Evolutionary conservation across 2,329 filamentous ascomycete genomes (phyloP), one percentile per base, ranked within the genome.

Genomic region (Hymenoscyphus occultus): DNA sequence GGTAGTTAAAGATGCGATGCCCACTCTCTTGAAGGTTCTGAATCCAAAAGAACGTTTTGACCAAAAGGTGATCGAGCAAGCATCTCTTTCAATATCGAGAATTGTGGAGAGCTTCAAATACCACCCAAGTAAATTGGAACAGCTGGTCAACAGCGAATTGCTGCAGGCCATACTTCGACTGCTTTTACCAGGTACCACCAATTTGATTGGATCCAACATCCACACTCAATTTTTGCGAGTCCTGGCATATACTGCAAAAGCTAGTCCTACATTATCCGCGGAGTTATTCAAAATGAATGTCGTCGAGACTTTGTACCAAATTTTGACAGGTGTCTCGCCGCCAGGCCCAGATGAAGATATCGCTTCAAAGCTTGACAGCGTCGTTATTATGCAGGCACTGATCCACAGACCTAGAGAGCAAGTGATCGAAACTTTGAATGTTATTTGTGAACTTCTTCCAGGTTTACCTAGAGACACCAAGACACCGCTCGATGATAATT

Each of bases 21-120:
- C 93, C 6, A 97, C 92, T 32, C 83, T 99, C 39, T 86, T 96
- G 65, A 92, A 93, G 73, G 95, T 98, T 14, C 82, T 99, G 48
- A 87, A 86, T 64, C 98, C 94, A 80, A 97, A 86, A 77, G 35
- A 35, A 35, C 35, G 35, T 10, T 35, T 35, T 51, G 95, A 99
- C 74, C 95, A 97, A 74, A 91, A 94, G 69, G 96, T 99, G 16
- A 93, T 99, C 22, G 95, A 99, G 77, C 93, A 99, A 77, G 95
- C 92, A 12, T 97, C 94, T 31, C 84, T 97, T 7, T 99, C 95
- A 77, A 94, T 99, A 19, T 96, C 93, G 4, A 87, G 95, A 56
- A 95, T 99, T 66, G 92, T 98, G 39, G 94, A 99, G 80, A 98
- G 95, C 80, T 99, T 98, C 82, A 94, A 91, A 75, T 90, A 94